Conservation (phyloP, 345 rosid genomes). For the Hypericum androsaemum region DNA sequence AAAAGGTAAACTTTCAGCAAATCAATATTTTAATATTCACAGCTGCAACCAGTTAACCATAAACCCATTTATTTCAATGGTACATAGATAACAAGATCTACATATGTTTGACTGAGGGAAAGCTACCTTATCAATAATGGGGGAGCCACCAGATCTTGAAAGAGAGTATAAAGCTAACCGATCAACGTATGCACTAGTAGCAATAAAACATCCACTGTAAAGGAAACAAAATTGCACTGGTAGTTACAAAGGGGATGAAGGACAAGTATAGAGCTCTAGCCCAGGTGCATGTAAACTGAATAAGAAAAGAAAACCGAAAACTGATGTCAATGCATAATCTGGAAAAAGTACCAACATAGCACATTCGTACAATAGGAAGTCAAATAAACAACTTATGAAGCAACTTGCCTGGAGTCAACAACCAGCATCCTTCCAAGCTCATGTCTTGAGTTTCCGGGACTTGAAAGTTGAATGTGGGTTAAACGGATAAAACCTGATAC, state of each 20-base stretch:
- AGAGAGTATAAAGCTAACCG: conserved; percentile 71
- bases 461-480: conserved; percentile 67
- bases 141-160: conserved; percentile 47
- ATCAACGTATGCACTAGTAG: conserved; percentile 81
- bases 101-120: conserved; percentile 4
- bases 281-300: too few species aligned
- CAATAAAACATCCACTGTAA: conserved; percentile 70
- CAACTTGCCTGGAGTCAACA: conserved; percentile 67
- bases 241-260: too few species aligned
- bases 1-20: conserved; percentile 15
- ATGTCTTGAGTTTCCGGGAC: conserved; percentile 69
- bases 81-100: not conserved
- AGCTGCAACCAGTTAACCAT: not conserved
- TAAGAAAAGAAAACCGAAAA: too few species aligned
- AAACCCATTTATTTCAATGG: not conserved
- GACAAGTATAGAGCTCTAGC: too few species aligned
- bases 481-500: conserved; percentile 72
- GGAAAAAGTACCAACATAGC: not conserved
- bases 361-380: too few species aligned
- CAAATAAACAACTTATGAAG: not conserved
- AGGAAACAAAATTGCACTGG: conserved; percentile 2
- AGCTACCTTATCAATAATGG: conserved; percentile 61
- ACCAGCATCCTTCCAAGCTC: conserved; percentile 86
- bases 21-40: conserved; percentile 9
- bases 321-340: not conserved